Conservation (phyloP, 192 early-diverging fungal species). For the Backusella parvicylindrica region DNA sequence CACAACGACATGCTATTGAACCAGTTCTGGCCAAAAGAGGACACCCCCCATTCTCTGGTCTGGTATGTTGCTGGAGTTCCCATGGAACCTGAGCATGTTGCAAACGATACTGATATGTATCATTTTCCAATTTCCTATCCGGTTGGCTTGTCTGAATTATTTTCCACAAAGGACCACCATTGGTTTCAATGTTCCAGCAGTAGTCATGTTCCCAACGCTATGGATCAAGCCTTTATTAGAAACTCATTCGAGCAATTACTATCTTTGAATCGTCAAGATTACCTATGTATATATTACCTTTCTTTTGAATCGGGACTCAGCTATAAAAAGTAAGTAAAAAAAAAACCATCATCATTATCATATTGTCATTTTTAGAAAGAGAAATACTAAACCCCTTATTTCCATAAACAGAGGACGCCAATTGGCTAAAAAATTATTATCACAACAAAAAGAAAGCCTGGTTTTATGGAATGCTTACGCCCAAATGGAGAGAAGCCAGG, state of each 20-base stretch:
- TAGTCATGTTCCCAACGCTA: neutral
- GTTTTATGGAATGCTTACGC: conserved; percentile 55
- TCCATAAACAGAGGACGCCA: conserved; percentile 37
- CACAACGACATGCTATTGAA: conserved; percentile 28
- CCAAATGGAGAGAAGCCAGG: conserved; percentile 43
- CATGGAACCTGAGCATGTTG: conserved; percentile 32
- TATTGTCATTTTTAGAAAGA: neutral
- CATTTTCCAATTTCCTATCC: conserved; percentile 36
- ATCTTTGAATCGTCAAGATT: conserved; percentile 27
- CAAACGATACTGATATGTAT: conserved; percentile 13
- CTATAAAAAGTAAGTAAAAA: conserved; percentile 26
- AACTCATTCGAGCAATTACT: conserved; percentile 46
- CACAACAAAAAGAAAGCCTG: conserved; percentile 39
- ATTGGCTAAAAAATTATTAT: conserved; percentile 44
- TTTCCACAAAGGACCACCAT: conserved; percentile 16
- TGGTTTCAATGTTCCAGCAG: conserved; percentile 31
- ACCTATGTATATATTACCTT: conserved; percentile 38
- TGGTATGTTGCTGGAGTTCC: conserved; percentile 26
- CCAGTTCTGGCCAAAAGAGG: conserved; percentile 17
- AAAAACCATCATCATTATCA: neutral
- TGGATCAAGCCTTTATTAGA: conserved; percentile 33
- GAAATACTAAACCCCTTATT: neutral
- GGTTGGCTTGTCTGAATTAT: conserved; percentile 29
- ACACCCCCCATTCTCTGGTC: neutral
- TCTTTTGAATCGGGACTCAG: conserved; percentile 39